A percentile compares a stretch with the other conserved stretches of the same genome.
Evolutionary conservation across 2,329 filamentous ascomycete species (phyloP).

Genomic region (Aureobasidium sp.): DNA sequence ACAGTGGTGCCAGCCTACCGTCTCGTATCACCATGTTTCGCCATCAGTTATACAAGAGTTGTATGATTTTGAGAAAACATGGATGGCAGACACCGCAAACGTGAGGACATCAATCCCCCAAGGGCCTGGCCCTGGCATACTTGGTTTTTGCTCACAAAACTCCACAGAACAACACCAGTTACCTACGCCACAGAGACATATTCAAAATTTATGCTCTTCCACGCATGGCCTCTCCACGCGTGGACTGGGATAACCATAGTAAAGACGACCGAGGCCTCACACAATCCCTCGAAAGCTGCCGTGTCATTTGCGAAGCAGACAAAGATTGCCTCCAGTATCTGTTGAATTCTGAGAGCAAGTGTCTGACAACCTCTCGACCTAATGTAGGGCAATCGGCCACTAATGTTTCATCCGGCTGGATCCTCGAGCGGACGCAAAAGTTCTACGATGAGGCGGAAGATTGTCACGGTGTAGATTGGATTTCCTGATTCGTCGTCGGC

Average conservation of each 20-base stretch:
- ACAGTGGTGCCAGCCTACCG: slow-evolving; percentile 22
- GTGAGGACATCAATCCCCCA: background rate
- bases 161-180: background rate
- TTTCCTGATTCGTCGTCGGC: background rate
- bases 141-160: background rate
- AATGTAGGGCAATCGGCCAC: background rate
- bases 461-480: background rate
- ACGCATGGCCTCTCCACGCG: slow-evolving; percentile 15
- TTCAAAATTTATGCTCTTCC: slow-evolving; percentile 22
- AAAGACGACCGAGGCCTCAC: slow-evolving; percentile 14
- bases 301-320: slow-evolving; percentile 18
- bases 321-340: slow-evolving; percentile 22
- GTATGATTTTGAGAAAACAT: slow-evolving; percentile 23
- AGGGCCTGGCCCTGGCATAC: background rate
- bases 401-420: background rate
- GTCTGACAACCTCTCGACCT: background rate
- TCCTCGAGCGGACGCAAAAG: background rate
- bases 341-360: background rate
- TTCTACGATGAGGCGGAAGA: background rate
- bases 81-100: slow-evolving; percentile 12
- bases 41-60: slow-evolving; percentile 18
- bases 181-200: slow-evolving; percentile 20
- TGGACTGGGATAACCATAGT: slow-evolving; percentile 22
- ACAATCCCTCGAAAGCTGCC: slow-evolving; percentile 17
- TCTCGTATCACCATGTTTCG: slow-evolving; percentile 21